Evolutionary conservation across 768 basidiomycete species (phyloP).

Genomic region (Lentinula detonsa): DNA sequence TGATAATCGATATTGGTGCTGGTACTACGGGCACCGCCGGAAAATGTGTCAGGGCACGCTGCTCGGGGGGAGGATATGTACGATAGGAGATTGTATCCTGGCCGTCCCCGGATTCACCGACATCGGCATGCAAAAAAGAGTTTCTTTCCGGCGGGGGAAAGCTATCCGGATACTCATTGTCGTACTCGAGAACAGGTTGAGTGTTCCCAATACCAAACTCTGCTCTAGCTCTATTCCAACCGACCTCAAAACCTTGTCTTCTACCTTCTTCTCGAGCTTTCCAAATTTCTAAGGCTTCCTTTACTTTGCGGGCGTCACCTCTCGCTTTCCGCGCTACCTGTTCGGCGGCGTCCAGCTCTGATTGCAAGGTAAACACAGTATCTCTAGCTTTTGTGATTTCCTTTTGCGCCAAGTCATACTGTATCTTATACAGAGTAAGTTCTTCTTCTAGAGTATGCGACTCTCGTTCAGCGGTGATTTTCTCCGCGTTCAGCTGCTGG

Average conservation of each 20-base stretch:
- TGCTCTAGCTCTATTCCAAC: slow-evolving; percentile 5
- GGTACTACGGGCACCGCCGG: not conserved
- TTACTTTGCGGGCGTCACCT: slow-evolving; percentile 4
- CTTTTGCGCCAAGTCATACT: slow-evolving; percentile 5
- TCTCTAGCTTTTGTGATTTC: slow-evolving; percentile 4
- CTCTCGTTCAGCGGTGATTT: not conserved
- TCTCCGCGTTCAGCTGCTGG: not conserved
- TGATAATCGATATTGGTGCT: not conserved
- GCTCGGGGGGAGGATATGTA: not conserved
- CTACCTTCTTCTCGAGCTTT: slow-evolving; percentile 5
- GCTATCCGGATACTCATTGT: not conserved
- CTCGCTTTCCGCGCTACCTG: not conserved
- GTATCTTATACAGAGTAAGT: slow-evolving; percentile 3
- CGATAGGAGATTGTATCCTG: not conserved
- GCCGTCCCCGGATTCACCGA: not conserved
- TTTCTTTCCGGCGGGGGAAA: not conserved
- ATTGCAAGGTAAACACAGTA: not conserved
- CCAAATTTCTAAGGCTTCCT: slow-evolving; percentile 4
- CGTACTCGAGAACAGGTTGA: not conserved
- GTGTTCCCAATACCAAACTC: not conserved
- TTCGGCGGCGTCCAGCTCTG: slow-evolving; percentile 2
- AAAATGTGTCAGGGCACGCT: not conserved
- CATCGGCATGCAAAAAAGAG: not conserved
- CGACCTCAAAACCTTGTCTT: slow-evolving; percentile 4
- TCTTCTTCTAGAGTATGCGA: slow-evolving; percentile 2